phyloP scores from a whole-genome alignment of 495 filamentous ascomycete species.

The Daldinia vernicosa region DNA sequence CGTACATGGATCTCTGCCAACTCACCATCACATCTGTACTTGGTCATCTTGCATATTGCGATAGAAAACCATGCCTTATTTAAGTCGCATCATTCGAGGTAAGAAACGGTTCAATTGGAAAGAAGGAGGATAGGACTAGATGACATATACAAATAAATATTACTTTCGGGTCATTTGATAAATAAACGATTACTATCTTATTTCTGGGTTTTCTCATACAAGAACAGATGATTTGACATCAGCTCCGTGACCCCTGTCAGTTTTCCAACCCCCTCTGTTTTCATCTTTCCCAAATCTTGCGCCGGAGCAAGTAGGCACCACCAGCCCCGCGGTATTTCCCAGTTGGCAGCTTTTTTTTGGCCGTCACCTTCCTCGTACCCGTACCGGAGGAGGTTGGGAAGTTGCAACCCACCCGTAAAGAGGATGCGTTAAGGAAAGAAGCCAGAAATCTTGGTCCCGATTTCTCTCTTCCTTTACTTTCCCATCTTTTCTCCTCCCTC shows the following conservation, averaged over 20 bases:
- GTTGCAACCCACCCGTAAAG: slow-evolving; percentile 34
- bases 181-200: slow-evolving; percentile 7
- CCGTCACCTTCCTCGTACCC: slow-evolving; percentile 36
- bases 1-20: slow-evolving; percentile 31
- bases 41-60: slow-evolving; percentile 34
- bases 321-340: slow-evolving; percentile 48
- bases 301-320: slow-evolving; percentile 26
- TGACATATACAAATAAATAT: slow-evolving; percentile 5
- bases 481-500: slow-evolving; percentile 15
- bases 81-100: slow-evolving; percentile 21
- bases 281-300: slow-evolving; percentile 22
- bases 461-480: slow-evolving; percentile 18
- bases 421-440: slow-evolving; percentile 44
- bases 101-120: slow-evolving; percentile 11
- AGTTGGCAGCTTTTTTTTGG: slow-evolving; percentile 26
- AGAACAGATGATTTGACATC: slow-evolving; percentile 22
- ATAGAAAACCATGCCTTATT: slow-evolving; percentile 19
- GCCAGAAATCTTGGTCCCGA: slow-evolving; percentile 29
- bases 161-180: slow-evolving; percentile 5
- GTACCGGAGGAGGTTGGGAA: slow-evolving; percentile 45
- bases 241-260: slow-evolving; percentile 38
- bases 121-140: not conserved
- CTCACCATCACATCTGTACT: slow-evolving; percentile 38
- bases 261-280: slow-evolving; percentile 47
- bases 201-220: not conserved